Base-by-base conservation (phyloP, 1,284 basidiomycete genomes). In the Stygiomarasmius scandens region DNA sequence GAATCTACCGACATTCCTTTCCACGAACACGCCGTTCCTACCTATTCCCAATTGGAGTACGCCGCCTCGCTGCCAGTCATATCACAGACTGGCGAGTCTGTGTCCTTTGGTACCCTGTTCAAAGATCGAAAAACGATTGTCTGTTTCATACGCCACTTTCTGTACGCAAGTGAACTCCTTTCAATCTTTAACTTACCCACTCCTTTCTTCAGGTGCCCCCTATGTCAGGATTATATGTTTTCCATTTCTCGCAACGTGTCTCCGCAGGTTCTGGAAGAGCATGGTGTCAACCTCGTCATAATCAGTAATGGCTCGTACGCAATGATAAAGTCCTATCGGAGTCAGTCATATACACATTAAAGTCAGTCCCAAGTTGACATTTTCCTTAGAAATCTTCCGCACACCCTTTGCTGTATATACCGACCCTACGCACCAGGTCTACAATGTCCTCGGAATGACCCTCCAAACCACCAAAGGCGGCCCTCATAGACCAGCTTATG, bases 141-240 rank as follows among this genome's bases (percentile, higher is more conserved):
- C 38, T 41, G 38, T 41, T 41, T 86, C 69, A 81, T 86, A 58
- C 71, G 85, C 52, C 83, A 86, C 66, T 87, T 87, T 66, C 79
- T 78, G 80, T 69, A 32, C 11, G 12, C 16, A 47, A 25, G 29
- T 38, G 10, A 16, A 16, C 10, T n/a, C 46, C 27, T 23, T 1
- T 20, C 9, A 8, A 11, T n/a, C 19, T 24, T 24, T n/a, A n/a
- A n/a, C n/a, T 54, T 45, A 12, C 38, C 38, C 38, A 16, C 38
- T 47, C 19, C 45, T 32, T 23, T 25, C 50, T 29, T 23, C 50
- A 68, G 65, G 60, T 90, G 87, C 61, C 82, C 85, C 1, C 73
- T 84, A 48, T 89, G 87, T 67, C 87, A 89, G 64, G 87, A 91
- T 64, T 93, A 90, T 67, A 83, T 91, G 77, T 80, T 83, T 58